A percentile compares a stretch with the other conserved stretches of the same genome.
phyloP scores from a whole-genome alignment of 371 early-diverging fungal species.

The Rhizomucor pusillus region DNA sequence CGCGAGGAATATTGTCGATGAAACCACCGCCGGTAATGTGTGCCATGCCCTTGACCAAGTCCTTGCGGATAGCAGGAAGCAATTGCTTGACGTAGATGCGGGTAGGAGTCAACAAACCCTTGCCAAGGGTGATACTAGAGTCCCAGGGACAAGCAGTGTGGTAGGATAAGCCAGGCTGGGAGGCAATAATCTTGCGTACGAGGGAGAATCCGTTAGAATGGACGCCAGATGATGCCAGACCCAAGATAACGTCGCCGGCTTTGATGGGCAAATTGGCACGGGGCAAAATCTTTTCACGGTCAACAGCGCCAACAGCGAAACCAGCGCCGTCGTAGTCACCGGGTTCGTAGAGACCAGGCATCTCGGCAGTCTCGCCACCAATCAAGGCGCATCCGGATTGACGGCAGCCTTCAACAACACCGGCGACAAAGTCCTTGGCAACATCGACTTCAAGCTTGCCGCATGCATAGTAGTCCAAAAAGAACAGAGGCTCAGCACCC shows the following conservation, averaged over 20 bases:
- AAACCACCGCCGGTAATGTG: slow-evolving; percentile 99
- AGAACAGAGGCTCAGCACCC: slow-evolving; percentile 97
- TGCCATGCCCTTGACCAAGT: slow-evolving; percentile 90
- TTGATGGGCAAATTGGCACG: slow-evolving; percentile 66
- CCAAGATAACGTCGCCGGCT: slow-evolving; percentile 85
- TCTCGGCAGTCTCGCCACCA: slow-evolving; percentile 99
- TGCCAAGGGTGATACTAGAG: slow-evolving; percentile 65
- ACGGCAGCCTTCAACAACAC: slow-evolving; percentile 92
- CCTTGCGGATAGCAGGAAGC: slow-evolving; percentile 75
- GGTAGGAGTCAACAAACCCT: slow-evolving; percentile 90
- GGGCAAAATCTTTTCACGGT: slow-evolving; percentile 84
- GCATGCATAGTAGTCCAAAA: slow-evolving; percentile 97
- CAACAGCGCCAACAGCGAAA: slow-evolving; percentile 97
- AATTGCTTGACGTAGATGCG: slow-evolving; percentile 92
- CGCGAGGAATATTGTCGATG: slow-evolving; percentile 95
- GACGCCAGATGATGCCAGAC: slow-evolving; percentile 90
- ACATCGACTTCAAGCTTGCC: slow-evolving; percentile 91
- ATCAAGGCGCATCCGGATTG: slow-evolving; percentile 93
- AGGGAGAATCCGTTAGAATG: slow-evolving; percentile 98
- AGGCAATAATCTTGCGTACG: slow-evolving; percentile 85
- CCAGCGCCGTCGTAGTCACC: slow-evolving; percentile 96
- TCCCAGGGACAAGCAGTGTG: slow-evolving; percentile 85
- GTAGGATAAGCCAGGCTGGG: slow-evolving; percentile 70
- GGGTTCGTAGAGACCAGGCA: slow-evolving; percentile 91
- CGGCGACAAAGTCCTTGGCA: slow-evolving; percentile 87